These are phyloP conservation scores for Apostasia ramifera DNA, from an alignment of 106 monocot genomes.

Conservation along the genomic window DNA sequence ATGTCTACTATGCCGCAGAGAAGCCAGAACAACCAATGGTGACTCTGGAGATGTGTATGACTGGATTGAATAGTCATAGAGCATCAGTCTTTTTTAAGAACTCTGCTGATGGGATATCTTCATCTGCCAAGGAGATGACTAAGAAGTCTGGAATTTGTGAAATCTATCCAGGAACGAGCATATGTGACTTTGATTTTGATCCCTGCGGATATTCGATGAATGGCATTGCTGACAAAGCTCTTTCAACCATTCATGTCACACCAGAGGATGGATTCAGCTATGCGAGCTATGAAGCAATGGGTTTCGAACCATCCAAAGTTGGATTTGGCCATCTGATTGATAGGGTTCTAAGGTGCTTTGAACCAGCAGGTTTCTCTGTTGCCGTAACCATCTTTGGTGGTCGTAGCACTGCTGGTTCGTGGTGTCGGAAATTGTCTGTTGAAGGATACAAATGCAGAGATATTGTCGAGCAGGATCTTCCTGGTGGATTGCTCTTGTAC, in stretches of 20 bases:
- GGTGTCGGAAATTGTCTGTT: background rate
- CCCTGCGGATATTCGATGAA: conserved; percentile 76
- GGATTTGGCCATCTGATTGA: conserved; percentile 13
- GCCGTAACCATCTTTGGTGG: conserved; percentile 5
- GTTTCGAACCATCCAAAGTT: conserved; percentile 24
- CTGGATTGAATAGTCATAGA: conserved; percentile 18
- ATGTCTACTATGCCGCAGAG: conserved; percentile 38
- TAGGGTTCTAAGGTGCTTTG: conserved; percentile 15
- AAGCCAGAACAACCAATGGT: conserved; percentile 19
- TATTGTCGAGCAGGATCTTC: background rate
- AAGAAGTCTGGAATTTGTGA: conserved; percentile 33
- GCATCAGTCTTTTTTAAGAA: conserved; percentile 43
- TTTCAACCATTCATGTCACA: conserved; percentile 63
- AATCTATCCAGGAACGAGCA: conserved; percentile 47
- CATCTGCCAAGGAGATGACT: conserved; percentile 36
- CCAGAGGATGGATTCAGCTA: conserved; percentile 74
- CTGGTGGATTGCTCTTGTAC: background rate
- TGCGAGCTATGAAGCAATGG: conserved; percentile 65
- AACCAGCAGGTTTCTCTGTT: background rate
- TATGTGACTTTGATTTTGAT: conserved; percentile 70
- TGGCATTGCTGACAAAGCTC: conserved; percentile 23
- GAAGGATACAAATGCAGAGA: background rate
- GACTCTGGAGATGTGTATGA: conserved; percentile 60
- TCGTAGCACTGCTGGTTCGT: background rate
- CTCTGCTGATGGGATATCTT: background rate